Base-by-base conservation (phyloP, 257 asterid genomes). In the Nicotiana knightiana region DNA sequence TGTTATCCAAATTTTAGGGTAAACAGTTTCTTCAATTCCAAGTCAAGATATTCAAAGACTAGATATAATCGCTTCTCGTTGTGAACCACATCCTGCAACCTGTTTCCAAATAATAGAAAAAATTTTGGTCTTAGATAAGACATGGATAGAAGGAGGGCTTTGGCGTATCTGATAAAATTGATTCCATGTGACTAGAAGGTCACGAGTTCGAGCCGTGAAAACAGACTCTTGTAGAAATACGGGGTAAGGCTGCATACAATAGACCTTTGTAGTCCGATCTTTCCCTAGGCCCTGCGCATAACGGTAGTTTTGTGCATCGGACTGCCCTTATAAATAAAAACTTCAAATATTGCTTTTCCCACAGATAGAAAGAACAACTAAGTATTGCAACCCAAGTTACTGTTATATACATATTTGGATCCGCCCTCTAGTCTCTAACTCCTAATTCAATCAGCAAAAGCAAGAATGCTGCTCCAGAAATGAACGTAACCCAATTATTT, bases 51-150 rank as follows among this genome's bases (percentile, higher is more conserved):
- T 89, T 96, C 99, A 89, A 96, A 96, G 7, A 96, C 98, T 82
- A 96, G 90, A 85, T 96, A 96, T 81, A 96, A 84, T 18, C 99
- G 92, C 85, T 87, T 96, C 90, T 96, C 99, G 70, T 93, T 90
- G 82, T 96, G 99, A 85, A 96, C 97, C 87, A 96, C 99, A 76
- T 96, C 99, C 88, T 91, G 97, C 92, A 96, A 88, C 96, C 99
- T 95, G 90, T 37, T 77, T 81, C 71, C 55, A 51, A 71, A 63
- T 43, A 46, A 46, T 5, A 68, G 11, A 26, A 4, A 39, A 16
- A 10, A 39, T 11, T 37, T 33, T 9, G 53, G 53, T 46, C 53
- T 46, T 46, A 46, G 12, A 46, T 12, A 46, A 46, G 53, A 9
- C 8, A 46, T 46, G 35, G 35, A 33, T 33, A 33, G 35, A 33